Base-by-base conservation (phyloP, 1,284 basidiomycete species). In the Cerrena zonata region DNA sequence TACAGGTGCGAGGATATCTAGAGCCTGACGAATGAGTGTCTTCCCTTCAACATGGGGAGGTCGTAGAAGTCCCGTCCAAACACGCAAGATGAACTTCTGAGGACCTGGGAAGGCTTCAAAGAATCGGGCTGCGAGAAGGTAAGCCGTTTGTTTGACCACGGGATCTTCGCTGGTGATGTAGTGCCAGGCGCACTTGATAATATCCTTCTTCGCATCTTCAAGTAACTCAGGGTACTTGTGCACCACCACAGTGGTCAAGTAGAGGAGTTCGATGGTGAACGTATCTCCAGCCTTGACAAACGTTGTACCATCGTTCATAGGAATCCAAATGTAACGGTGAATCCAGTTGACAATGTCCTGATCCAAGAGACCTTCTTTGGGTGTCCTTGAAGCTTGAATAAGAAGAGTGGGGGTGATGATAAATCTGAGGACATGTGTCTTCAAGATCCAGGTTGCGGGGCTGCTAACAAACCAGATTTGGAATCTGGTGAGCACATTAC, bases 131-230 rank as follows among this genome's bases (percentile, higher is more conserved):
- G 92, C 89, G 18, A 98, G 80, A 25, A 97, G 80, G 64, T 95
- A 95, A 0, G 94, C 91, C 22, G 91, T 91, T 65, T 98, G 93
- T 69, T 94, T 96, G 61, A 98, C 92, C 4, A 94, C 86, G 2
- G 88, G 81, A 64, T 97, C 94, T 42, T 94, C 91, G 49, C 78
- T 82, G 24, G 78, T 82, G 59, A 96, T 89, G 60, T 89, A 91
- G 62, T 88, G 80, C 94, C 94, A 98, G 12, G 93, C 91, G 52
- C 91, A 91, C 66, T 91, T 94, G 76, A 99, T 95, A 55, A 98
- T 87, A 59, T 96, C 93, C 68, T 95, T 97, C 67, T 91, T 85
- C 38, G 82, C 82, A 47, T 92, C 86, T 52, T 83, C 84, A 41
- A 97, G 77, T 25, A 91, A 71, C 24, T 84, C 74, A 1, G 86